phyloP scores from a whole-genome alignment of 129 eudicot species.

The Artemisia annua region DNA sequence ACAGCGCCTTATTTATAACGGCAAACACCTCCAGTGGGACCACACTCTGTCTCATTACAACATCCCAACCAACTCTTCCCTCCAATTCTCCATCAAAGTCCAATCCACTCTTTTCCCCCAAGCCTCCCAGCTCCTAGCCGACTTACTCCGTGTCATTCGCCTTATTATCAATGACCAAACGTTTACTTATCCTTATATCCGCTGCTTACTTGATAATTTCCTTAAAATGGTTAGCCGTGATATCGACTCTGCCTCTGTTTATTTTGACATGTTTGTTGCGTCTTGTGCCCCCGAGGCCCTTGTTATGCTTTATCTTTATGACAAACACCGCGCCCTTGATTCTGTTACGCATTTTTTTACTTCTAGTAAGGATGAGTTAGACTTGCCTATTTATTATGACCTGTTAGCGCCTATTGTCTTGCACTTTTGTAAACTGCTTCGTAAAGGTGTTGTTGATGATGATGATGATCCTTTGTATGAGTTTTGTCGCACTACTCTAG shows the following conservation, averaged over 20 bases:
- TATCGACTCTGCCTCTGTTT: slow-evolving; percentile 28
- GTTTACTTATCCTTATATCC: too few relatives aligned
- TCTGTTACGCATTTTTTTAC: slow-evolving; percentile 43
- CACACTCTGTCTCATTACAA: slow-evolving; percentile 42
- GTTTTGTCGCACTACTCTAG: slow-evolving; percentile 56
- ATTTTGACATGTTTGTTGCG: slow-evolving; percentile 47
- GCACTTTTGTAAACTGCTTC: slow-evolving; percentile 69
- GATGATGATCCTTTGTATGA: slow-evolving; percentile 50
- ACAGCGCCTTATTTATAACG: slow-evolving; percentile 57
- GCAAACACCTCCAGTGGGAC: slow-evolving; percentile 73
- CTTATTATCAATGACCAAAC: too few relatives aligned
- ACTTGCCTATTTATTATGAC: slow-evolving; percentile 1
- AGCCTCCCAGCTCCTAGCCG: slow-evolving; percentile 51
- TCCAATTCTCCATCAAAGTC: slow-evolving; percentile 57
- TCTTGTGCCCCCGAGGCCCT: slow-evolving; percentile 51
- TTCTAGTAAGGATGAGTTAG: slow-evolving; percentile 22
- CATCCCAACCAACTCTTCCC: slow-evolving; percentile 42
- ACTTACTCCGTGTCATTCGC: slow-evolving; percentile 29
- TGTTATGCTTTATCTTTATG: slow-evolving; percentile 58
- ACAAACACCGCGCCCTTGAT: slow-evolving; percentile 44
- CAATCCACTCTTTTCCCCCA: slow-evolving; percentile 52
- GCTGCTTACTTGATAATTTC: neutral
- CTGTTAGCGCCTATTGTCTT: slow-evolving; percentile 51
- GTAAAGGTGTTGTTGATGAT: slow-evolving; percentile 19
- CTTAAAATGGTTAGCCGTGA: slow-evolving; percentile 5